Conservation (phyloP, 116 monocot species). For the Thalassia testudinum region DNA sequence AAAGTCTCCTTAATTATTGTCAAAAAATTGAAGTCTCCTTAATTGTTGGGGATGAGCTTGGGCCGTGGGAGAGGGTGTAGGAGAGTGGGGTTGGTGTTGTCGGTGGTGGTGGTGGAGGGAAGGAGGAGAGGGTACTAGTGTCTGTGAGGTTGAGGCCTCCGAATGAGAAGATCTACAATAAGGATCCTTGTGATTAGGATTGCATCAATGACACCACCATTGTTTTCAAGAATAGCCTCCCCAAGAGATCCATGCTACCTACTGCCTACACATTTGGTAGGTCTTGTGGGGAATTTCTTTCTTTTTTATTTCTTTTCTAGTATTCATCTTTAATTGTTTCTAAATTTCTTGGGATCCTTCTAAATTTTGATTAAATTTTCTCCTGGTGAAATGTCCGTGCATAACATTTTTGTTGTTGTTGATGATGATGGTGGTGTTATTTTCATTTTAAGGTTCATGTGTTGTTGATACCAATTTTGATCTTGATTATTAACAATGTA, state of each 20-base stretch:
- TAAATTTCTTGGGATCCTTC: too few species aligned
- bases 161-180: constrained; percentile 41
- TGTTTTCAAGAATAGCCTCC: constrained; percentile 43
- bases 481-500: constrained; percentile 1
- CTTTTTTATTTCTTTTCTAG: too few species aligned
- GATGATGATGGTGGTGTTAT: too few species aligned
- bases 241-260: constrained; percentile 55
- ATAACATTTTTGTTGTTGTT: too few species aligned
- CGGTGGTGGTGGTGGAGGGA: constrained; percentile 19
- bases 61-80: constrained; percentile 19
- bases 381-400: too few species aligned
- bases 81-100: constrained; percentile 17
- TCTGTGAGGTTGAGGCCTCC: constrained; percentile 92
- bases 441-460: too few species aligned
- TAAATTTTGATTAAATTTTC: too few species aligned
- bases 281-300: background rate
- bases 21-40: too few species aligned
- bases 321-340: too few species aligned
- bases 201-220: constrained; percentile 80
- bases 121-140: constrained; percentile 77
- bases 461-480: too few species aligned
- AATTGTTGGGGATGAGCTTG: constrained; percentile 37
- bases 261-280: constrained; percentile 73
- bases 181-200: constrained; percentile 76
- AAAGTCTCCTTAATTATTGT: too few species aligned